phyloP scores from a whole-genome alignment of 2,329 filamentous ascomycete species.

The Colletotrichum phormii region DNA sequence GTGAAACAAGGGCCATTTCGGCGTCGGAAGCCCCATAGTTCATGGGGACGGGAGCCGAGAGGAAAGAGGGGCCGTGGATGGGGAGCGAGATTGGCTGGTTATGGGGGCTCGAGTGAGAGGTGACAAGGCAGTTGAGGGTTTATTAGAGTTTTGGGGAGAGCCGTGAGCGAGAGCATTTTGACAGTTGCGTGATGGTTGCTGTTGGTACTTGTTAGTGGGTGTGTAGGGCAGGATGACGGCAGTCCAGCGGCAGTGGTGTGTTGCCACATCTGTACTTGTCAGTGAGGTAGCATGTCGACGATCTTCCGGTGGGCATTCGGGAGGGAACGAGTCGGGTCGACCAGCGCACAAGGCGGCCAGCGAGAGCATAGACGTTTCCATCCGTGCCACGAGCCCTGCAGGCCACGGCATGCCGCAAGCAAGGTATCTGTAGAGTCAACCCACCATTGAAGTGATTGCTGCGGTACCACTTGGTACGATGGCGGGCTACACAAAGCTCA shows the following conservation, averaged over 20 bases:
- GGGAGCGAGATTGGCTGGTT: slow-evolving; percentile 18
- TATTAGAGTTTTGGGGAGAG: background rate
- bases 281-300: slow-evolving; percentile 12
- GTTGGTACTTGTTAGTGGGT: background rate
- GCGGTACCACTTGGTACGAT: background rate
- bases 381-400: slow-evolving; percentile 27
- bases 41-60: slow-evolving; percentile 6
- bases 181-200: background rate
- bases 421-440: background rate
- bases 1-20: slow-evolving; percentile 35
- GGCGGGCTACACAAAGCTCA: background rate
- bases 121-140: background rate
- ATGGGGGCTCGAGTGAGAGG: background rate
- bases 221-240: background rate
- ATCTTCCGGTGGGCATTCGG: background rate
- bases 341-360: slow-evolving; percentile 1
- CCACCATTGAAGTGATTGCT: background rate
- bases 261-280: background rate
- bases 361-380: slow-evolving; percentile 31
- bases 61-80: background rate
- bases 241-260: background rate
- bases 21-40: slow-evolving; percentile 23
- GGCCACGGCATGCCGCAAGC: background rate
- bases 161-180: background rate
- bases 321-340: background rate